phyloP scores from a whole-genome alignment of 208 protist genomes.

The Trypanosoma congolense region DNA sequence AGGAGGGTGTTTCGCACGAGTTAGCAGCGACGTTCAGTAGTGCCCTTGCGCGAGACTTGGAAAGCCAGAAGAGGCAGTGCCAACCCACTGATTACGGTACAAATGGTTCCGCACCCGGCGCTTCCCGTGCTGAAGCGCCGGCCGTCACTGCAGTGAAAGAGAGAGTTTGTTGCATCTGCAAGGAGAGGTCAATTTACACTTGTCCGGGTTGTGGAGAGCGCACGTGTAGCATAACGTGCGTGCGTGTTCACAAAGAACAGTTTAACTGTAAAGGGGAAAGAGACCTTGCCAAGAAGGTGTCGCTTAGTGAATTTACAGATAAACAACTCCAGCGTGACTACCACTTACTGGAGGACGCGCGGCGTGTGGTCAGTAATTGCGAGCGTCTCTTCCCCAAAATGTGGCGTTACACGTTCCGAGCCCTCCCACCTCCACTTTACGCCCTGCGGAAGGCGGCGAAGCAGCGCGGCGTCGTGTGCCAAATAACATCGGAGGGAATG shows the following conservation, averaged over 20 bases:
- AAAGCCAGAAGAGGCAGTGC: not conserved
- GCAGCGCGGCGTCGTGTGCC: constrained; percentile 76
- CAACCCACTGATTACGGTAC: not conserved
- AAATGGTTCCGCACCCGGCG: not conserved
- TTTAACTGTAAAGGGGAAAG: constrained; percentile 55
- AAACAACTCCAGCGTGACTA: constrained; percentile 74
- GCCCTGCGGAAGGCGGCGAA: constrained; percentile 72
- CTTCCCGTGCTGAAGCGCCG: not conserved
- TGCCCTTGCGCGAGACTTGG: constrained; percentile 32
- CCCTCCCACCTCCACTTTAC: constrained; percentile 63
- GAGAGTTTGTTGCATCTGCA: constrained; percentile 67
- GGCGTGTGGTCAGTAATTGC: constrained; percentile 59
- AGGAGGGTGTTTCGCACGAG: constrained; percentile 1
- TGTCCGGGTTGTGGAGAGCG: constrained; percentile 67
- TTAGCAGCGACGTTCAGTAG: constrained; percentile 25
- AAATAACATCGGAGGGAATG: constrained; percentile 87
- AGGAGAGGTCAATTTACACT: constrained; percentile 50
- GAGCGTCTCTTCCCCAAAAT: constrained; percentile 51
- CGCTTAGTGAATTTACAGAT: constrained; percentile 67
- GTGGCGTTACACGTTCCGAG: constrained; percentile 57
- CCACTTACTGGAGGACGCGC: constrained; percentile 75
- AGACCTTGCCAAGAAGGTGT: constrained; percentile 50
- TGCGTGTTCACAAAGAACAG: constrained; percentile 68
- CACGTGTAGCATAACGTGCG: constrained; percentile 76
- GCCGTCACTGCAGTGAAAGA: not conserved